These are phyloP conservation scores for Amphibolis antarctica DNA, from an alignment of 106 monocot species.

Conservation along the genomic window DNA sequence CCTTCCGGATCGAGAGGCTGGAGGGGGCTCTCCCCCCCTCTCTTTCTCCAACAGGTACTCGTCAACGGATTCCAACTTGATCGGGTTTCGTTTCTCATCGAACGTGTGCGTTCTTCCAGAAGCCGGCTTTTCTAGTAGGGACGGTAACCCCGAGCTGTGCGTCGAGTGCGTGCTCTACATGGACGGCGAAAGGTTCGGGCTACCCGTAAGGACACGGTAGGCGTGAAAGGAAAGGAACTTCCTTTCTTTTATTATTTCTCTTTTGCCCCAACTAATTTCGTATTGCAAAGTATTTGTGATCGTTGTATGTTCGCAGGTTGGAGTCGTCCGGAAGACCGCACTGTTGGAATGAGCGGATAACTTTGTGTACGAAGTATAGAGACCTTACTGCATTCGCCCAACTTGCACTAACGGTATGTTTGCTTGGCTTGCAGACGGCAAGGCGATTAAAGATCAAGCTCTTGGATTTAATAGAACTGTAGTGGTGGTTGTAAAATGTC, in stretches of 20 bases:
- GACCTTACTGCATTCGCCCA: slow-evolving; percentile 81
- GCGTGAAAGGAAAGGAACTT: slow-evolving; percentile 12
- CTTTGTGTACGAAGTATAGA: slow-evolving; percentile 80
- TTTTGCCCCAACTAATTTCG: neutral
- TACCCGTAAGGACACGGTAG: slow-evolving; percentile 66
- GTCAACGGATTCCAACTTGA: neutral
- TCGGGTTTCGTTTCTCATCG: too few relatives aligned
- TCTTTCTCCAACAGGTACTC: slow-evolving; percentile 3
- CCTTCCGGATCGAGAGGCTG: slow-evolving; percentile 75
- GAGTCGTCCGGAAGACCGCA: slow-evolving; percentile 66
- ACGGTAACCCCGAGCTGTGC: slow-evolving; percentile 44
- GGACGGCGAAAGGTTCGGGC: slow-evolving; percentile 72
- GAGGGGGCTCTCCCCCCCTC: slow-evolving; percentile 38
- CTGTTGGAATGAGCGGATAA: slow-evolving; percentile 88
- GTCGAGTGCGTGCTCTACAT: slow-evolving; percentile 73
- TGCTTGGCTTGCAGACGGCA: neutral
- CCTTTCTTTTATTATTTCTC: neutral
- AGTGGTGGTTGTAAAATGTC: too few relatives aligned
- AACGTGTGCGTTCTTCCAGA: slow-evolving; percentile 21
- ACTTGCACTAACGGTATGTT: slow-evolving; percentile 72
- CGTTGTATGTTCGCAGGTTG: slow-evolving; percentile 28
- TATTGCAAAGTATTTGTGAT: neutral
- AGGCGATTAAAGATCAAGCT: too few relatives aligned
- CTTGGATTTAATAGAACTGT: too few relatives aligned
- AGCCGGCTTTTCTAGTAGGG: slow-evolving; percentile 10